Percentiles rank a stretch among this genome's conserved stretches.
Evolutionary conservation across 83 land plant genomes (phyloP).

Genomic region (Thuja plicata): DNA sequence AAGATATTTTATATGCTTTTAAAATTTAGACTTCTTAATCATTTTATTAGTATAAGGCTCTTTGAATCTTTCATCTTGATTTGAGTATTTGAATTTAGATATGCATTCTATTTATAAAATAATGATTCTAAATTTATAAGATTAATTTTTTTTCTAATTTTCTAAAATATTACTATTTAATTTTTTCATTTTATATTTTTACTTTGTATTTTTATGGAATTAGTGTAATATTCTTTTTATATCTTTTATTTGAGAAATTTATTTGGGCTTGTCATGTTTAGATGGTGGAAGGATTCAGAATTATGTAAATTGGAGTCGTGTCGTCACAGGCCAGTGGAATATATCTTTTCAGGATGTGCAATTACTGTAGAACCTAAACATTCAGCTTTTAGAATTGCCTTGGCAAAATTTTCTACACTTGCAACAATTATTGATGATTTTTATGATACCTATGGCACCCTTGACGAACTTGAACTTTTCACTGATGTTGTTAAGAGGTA

Average conservation of each 20-base stretch:
- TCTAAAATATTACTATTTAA: too few species aligned
- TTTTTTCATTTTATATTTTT: not conserved
- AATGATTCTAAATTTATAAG: too few species aligned
- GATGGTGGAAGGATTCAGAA: slow-evolving; percentile 31
- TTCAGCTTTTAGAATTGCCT: slow-evolving; percentile 2
- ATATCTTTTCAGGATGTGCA: slow-evolving; percentile 19
- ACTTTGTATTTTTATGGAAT: not conserved
- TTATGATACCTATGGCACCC: slow-evolving; percentile 48
- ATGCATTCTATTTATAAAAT: too few species aligned
- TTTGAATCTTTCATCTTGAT: too few species aligned
- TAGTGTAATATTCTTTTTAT: not conserved
- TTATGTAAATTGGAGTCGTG: slow-evolving; percentile 28
- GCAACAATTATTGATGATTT: slow-evolving; percentile 33
- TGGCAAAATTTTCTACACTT: slow-evolving; percentile 16
- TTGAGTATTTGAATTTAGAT: too few species aligned
- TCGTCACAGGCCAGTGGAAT: slow-evolving; percentile 30
- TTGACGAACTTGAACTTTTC: slow-evolving; percentile 48
- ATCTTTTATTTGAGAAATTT: too few species aligned
- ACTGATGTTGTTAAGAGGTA: slow-evolving; percentile 31
- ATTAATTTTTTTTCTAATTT: too few species aligned
- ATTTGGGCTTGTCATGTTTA: not conserved
- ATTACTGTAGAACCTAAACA: slow-evolving; percentile 19
- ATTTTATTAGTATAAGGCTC: too few species aligned
- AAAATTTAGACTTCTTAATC: too few species aligned
- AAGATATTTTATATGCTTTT: too few species aligned